These are phyloP conservation scores for Mortierella sp. DNA, from an alignment of 371 early-diverging fungal species.

Conservation along the genomic window DNA sequence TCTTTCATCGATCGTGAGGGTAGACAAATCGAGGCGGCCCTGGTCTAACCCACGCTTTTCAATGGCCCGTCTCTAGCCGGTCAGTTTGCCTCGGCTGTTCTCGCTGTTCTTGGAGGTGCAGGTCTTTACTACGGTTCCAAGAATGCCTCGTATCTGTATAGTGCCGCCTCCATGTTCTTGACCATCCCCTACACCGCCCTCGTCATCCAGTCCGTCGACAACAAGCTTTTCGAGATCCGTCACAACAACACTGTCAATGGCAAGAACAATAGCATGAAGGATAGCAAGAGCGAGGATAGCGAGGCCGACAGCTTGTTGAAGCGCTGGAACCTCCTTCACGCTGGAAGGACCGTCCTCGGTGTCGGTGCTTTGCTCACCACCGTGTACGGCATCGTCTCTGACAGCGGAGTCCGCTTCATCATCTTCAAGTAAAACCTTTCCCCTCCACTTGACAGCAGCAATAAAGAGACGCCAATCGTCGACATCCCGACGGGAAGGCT, in stretches of 20 bases:
- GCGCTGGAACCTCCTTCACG: conserved; percentile 33
- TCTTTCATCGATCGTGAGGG: background rate
- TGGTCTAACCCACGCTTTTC: background rate
- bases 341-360: conserved; percentile 26
- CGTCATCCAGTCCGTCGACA: conserved; percentile 19
- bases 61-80: too few relatives aligned
- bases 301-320: conserved; percentile 20
- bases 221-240: conserved; percentile 44
- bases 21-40: background rate
- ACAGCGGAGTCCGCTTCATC: conserved; percentile 34
- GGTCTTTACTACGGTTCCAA: conserved; percentile 42
- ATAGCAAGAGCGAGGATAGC: conserved; percentile 30
- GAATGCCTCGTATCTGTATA: conserved; percentile 40
- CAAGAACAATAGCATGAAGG: conserved; percentile 39
- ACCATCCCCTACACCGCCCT: conserved; percentile 27
- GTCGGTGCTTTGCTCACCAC: conserved; percentile 22
- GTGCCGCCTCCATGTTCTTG: conserved; percentile 23
- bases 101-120: conserved; percentile 15
- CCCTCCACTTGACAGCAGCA: too few relatives aligned
- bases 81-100: conserved; percentile 9
- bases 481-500: too few relatives aligned
- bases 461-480: too few relatives aligned
- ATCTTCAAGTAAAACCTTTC: conserved; percentile 23
- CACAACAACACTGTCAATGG: conserved; percentile 33
- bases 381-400: conserved; percentile 28